Evolutionary conservation across 257 asterid genomes (phyloP), one percentile per base, ranked within the genome.

Genomic region (Solanum corneliomulleri): DNA sequence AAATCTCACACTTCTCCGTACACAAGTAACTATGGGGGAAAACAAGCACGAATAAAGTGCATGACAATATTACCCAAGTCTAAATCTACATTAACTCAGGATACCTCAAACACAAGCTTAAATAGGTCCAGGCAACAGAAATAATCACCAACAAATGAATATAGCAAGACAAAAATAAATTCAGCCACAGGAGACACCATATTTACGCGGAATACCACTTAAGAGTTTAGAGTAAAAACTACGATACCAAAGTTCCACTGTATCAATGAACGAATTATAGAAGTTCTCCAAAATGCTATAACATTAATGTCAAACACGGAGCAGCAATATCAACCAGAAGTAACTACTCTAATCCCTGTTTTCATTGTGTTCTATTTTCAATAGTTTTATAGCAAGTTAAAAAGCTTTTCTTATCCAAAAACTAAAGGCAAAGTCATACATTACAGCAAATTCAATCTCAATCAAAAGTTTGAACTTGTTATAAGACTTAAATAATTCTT

Each of bases 61-160:
- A 56, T 0, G 0, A 0, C 5, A 35, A 35, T 0, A 33, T 33
- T 33, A 33, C 4, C 35, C 35, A 33, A 33, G 35, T 33, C 4
- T 33, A 33, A 52, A 52, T 52, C 4, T 52, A 37, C 41, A 6
- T 37, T 37, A 5, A 0, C 23, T 52, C 62, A 18, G 62, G 4
- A 52, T 18, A 52, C 62, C 62, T 52, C n/a, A 52, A 52, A 0
- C 62, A 52, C 62, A 52, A 52, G 56, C 56, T 47, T 47, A 14
- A 14, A 14, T 47, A 47, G 56, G 62, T 52, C 62, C 62, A 52
- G 62, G n/a, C 62, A 52, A 0, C n/a, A 18, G 11, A 9, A 1
- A 52, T 52, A 52, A 52, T 18, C 62, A 52, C 11, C 62, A 52
- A 52, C 62, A 52, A 60, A 20, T 56, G 0, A 47, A 47, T 47